Evolutionary conservation across 2,329 filamentous ascomycete species (phyloP).

Genomic region (Cucurbitaria berberidis): DNA sequence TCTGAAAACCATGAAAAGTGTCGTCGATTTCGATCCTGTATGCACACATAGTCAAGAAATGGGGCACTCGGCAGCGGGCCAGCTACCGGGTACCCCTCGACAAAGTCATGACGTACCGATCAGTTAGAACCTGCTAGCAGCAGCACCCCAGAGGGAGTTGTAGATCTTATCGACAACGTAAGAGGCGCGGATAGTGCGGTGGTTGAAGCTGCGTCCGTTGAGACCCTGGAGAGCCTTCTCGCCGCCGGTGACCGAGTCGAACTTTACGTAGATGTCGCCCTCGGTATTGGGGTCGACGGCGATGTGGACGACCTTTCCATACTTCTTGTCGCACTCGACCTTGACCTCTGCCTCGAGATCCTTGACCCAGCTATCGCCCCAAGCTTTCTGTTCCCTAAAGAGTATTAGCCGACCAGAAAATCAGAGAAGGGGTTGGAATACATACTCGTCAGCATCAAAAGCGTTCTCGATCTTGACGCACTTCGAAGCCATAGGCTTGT

Average conservation of each 20-base stretch:
- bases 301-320: constrained; percentile 97
- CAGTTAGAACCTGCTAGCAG: constrained; percentile 36
- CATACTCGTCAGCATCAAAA: constrained; percentile 91
- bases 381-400: constrained; percentile 34
- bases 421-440: not conserved
- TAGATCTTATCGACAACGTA: constrained; percentile 99
- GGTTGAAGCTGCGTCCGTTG: constrained; percentile 95
- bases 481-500: constrained; percentile 83
- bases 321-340: constrained; percentile 90
- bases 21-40: not conserved
- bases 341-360: constrained; percentile 94
- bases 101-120: constrained; percentile 23
- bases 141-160: constrained; percentile 75
- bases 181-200: constrained; percentile 88
- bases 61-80: constrained; percentile 7
- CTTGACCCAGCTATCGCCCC: constrained; percentile 72
- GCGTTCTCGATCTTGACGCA: constrained; percentile 95
- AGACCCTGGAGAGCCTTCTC: constrained; percentile 98
- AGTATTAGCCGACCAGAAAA: constrained; percentile 20
- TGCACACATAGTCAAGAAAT: not conserved
- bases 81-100: constrained; percentile 8
- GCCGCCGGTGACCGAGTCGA: constrained; percentile 91
- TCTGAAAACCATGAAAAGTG: not conserved
- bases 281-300: constrained; percentile 89
- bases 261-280: constrained; percentile 98